Evolutionary conservation across 306 rosid species (phyloP), one percentile per base, ranked within the genome.

Genomic region (Quercus parvula): DNA sequence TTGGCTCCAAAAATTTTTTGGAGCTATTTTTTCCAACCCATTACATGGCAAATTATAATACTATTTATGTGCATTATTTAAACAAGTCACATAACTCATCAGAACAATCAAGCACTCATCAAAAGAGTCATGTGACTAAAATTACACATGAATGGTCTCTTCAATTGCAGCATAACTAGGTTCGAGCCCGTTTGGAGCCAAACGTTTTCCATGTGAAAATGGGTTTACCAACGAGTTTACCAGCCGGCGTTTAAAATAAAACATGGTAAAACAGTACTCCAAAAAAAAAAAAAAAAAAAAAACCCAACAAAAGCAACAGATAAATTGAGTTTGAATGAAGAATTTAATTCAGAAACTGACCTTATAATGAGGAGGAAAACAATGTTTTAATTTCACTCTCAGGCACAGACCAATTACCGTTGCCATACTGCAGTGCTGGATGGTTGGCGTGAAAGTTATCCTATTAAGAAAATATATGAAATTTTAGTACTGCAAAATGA

Each of bases 401-500:
- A 93, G 97, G 83, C 99, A 93, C 46, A 95, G 90, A 67, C 99
- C 98, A 8, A 95, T 95, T 17, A 95, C 98, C 2, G 99, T 92
- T 30, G 97, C 99, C 98, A 92, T 95, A 71, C 98, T 95, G 77
- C 99, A 95, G 86, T 95, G 98, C 86, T 87, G 99, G 55, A 95
- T 91, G 18, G 99, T 95, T 12, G 99, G 99, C 49, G 97, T 95
- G 77, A 95, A 95, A 49, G 98, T 95, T 54, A 95, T 95, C 98
- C 99, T 95, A 41, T 41, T 63, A 63, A 63, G 71, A 38, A 76
- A 75, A 30, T 7, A 74, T 17, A 1, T 5, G 22, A 56, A 35
- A 73, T 28, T 73, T 44, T 55, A 56, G 33, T 30, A 18, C 10
- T 6, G 2, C 11, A 22, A 75, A 59, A 61, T 10, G 52, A n/a